Conservation (phyloP, 352 stramenopile genomes). For the Hyaloperonospora arabidopsidis region DNA sequence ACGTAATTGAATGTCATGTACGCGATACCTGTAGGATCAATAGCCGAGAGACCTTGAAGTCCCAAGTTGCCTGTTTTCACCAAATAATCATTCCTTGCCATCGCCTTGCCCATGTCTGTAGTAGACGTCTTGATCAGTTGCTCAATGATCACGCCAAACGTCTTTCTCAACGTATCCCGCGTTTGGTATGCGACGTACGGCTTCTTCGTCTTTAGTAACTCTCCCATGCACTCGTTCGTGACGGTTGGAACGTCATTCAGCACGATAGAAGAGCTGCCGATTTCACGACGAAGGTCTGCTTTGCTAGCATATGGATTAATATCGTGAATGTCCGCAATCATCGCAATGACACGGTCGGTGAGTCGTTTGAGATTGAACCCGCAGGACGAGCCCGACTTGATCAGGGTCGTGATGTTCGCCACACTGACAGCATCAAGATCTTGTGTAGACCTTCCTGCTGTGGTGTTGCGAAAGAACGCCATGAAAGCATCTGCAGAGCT, state of each 20-base stretch:
- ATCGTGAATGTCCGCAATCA: constrained; percentile 37
- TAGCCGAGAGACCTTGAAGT: constrained; percentile 10
- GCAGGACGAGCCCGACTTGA: constrained; percentile 32
- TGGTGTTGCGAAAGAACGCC: constrained; percentile 22
- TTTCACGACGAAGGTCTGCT: constrained; percentile 34
- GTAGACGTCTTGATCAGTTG: constrained; percentile 37
- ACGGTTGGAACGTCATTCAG: constrained; percentile 38
- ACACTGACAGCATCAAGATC: constrained; percentile 22
- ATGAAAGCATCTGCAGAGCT: constrained; percentile 31
- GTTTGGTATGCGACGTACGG: constrained; percentile 30
- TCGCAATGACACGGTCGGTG: constrained; percentile 35
- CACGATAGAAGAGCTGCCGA: constrained; percentile 39
- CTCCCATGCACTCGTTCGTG: constrained; percentile 37
- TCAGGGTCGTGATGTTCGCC: constrained; percentile 29
- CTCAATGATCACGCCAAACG: constrained; percentile 48
- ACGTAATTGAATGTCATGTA: constrained; percentile 42
- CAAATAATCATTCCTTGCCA: constrained; percentile 31
- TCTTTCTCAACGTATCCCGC: constrained; percentile 46
- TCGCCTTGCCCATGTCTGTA: constrained; percentile 33
- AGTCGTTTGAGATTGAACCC: constrained; percentile 38
- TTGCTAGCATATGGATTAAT: constrained; percentile 14
- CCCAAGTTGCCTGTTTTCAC: constrained; percentile 32
- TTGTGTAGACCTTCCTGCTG: constrained; percentile 13
- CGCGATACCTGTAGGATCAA: constrained; percentile 46
- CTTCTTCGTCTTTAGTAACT: constrained; percentile 27